Percentiles rank a stretch among this genome's conserved stretches.
Evolutionary conservation across 2,329 filamentous ascomycete genomes (phyloP).

Genomic region (Claviceps sp.): DNA sequence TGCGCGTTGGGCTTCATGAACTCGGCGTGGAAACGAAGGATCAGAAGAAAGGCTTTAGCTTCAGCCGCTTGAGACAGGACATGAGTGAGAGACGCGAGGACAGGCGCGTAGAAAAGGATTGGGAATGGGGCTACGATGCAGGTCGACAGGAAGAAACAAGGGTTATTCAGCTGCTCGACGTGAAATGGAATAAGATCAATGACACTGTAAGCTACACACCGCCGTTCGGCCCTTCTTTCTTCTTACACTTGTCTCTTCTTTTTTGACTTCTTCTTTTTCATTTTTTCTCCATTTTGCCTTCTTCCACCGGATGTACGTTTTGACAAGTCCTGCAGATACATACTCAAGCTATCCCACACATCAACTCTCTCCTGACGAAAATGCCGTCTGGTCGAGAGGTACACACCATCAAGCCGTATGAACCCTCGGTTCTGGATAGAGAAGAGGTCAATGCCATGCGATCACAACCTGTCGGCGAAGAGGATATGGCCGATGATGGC

Average conservation of each 20-base stretch:
- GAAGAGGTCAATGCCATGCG: constrained; percentile 51
- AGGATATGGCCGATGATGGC: constrained; percentile 19
- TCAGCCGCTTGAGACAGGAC: constrained; percentile 57
- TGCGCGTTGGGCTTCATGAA: constrained; percentile 62
- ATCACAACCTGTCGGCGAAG: constrained; percentile 20
- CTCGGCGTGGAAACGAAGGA: constrained; percentile 48
- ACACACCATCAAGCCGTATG: constrained; percentile 56
- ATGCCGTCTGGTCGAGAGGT: constrained; percentile 87
- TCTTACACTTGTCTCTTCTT: background rate
- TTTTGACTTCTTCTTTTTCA: background rate
- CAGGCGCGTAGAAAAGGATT: constrained; percentile 59
- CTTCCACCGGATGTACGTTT: background rate
- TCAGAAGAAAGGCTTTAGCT: constrained; percentile 39
- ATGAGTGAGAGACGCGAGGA: constrained; percentile 71
- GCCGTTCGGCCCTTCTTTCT: background rate
- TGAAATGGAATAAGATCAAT: constrained; percentile 86
- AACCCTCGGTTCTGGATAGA: constrained; percentile 49
- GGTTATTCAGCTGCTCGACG: constrained; percentile 74
- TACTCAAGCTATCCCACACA: constrained; percentile 61
- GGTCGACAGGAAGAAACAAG: constrained; percentile 74
- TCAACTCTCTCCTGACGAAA: constrained; percentile 56
- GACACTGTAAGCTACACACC: constrained; percentile 53
- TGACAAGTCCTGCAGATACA: constrained; percentile 48
- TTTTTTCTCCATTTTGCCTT: background rate
- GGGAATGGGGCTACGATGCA: constrained; percentile 67